Evolutionary conservation across 495 filamentous ascomycete genomes (phyloP).

Genomic region (Umbilicaria muhlenbergii): DNA sequence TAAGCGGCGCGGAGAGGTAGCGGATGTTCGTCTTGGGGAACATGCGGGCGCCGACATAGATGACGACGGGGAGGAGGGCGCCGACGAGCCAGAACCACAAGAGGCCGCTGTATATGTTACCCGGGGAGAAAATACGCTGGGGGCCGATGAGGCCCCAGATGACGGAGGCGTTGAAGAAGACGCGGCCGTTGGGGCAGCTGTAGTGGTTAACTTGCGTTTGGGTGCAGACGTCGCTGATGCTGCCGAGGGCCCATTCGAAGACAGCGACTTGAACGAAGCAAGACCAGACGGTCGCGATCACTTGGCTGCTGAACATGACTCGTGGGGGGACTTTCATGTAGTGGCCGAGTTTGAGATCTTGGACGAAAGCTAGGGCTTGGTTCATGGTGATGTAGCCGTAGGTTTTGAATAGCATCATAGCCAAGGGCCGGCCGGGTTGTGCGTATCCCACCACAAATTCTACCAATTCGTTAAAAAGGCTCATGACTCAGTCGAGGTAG

Average conservation of each 20-base stretch:
- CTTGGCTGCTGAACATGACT: constrained; percentile 41
- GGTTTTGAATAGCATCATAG: constrained; percentile 47
- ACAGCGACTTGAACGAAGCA: constrained; percentile 42
- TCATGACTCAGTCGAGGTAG: neutral
- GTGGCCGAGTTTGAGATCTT: constrained; percentile 42
- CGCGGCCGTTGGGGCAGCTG: constrained; percentile 44
- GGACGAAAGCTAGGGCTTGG: constrained; percentile 36
- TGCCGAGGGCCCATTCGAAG: constrained; percentile 43
- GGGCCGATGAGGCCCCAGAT: constrained; percentile 41
- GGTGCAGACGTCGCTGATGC: constrained; percentile 36
- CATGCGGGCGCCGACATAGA: constrained; percentile 29
- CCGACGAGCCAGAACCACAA: constrained; percentile 37
- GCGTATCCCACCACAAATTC: constrained; percentile 53
- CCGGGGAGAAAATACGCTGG: constrained; percentile 32
- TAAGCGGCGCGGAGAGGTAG: constrained; percentile 31
- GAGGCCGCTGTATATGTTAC: constrained; percentile 28
- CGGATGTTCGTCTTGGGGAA: constrained; percentile 26
- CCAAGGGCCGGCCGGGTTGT: constrained; percentile 42
- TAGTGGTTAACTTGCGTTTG: constrained; percentile 35
- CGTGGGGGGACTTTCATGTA: constrained; percentile 54
- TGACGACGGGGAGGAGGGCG: constrained; percentile 25
- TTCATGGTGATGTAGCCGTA: constrained; percentile 42
- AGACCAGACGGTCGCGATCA: constrained; percentile 37
- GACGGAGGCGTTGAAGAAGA: constrained; percentile 42
- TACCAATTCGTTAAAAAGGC: neutral